A percentile compares a stretch with the other conserved stretches of the same genome.
These are phyloP conservation scores for Nissolia schottii DNA, from an alignment of 306 rosid species.

Conservation along the genomic window DNA sequence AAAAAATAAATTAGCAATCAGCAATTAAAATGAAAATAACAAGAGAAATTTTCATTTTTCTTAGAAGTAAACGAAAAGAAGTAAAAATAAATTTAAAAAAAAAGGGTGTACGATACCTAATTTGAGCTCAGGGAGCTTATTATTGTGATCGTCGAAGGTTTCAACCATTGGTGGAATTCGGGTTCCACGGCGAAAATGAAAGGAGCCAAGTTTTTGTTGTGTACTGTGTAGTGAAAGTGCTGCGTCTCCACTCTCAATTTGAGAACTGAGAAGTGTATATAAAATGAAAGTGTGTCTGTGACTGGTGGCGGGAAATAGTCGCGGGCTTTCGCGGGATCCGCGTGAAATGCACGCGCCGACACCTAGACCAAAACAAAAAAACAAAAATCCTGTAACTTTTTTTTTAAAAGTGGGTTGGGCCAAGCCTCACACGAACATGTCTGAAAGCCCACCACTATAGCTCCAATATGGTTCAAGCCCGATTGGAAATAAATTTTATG, in stretches of 20 bases:
- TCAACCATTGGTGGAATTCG: conserved; percentile 54
- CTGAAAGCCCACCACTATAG: background rate
- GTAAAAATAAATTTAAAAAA: background rate
- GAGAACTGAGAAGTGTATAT: background rate
- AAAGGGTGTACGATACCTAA: conserved; percentile 41
- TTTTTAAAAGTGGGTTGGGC: too few relatives aligned
- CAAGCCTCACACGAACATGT: background rate
- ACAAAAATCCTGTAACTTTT: background rate
- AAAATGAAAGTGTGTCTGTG: background rate
- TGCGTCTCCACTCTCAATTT: background rate
- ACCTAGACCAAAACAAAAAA: too few relatives aligned
- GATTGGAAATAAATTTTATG: background rate
- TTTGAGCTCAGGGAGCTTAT: conserved; percentile 91
- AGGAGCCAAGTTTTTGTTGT: background rate
- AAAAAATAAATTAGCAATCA: conserved; percentile 8
- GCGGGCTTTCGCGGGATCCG: conserved; percentile 29
- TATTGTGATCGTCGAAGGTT: conserved; percentile 46
- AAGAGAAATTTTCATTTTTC: background rate
- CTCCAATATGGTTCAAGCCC: background rate
- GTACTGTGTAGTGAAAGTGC: background rate
- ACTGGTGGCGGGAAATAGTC: conserved; percentile 62
- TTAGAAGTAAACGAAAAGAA: too few relatives aligned
- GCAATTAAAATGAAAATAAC: background rate
- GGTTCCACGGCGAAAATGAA: conserved; percentile 13
- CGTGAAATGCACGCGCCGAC: background rate